Evolutionary conservation across 257 asterid species (phyloP).

Genomic region (Nemophila menziesii): DNA sequence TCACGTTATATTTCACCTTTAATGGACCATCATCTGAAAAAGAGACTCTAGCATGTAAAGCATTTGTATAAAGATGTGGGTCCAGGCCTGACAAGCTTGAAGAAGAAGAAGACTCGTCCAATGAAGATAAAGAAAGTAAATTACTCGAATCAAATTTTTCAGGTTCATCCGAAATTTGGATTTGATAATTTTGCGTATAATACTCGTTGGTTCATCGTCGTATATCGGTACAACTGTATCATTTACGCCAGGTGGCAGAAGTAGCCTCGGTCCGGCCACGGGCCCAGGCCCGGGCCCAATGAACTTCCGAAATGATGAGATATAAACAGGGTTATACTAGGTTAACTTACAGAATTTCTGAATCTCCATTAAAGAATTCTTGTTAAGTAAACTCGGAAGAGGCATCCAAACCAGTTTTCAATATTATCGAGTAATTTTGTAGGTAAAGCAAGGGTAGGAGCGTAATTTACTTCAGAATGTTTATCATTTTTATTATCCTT

Average conservation of each 20-base stretch:
- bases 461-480: conserved; percentile 15
- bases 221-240: conserved; percentile 51
- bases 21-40: conserved; percentile 52
- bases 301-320: conserved; percentile 44
- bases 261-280: too few relatives aligned
- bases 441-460: conserved; percentile 18
- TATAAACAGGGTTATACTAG: conserved; percentile 37
- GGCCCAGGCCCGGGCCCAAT: conserved; percentile 43
- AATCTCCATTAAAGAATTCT: conserved; percentile 15
- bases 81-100: conserved; percentile 44
- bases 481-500: conserved; percentile 18
- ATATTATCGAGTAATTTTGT: conserved; percentile 21
- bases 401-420: conserved; percentile 37
- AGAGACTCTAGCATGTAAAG: conserved; percentile 42
- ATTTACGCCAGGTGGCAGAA: conserved; percentile 37
- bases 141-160: conserved; percentile 36
- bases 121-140: conserved; percentile 36
- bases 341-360: conserved; percentile 36
- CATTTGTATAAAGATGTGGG: conserved; percentile 25
- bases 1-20: conserved; percentile 53
- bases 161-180: conserved; percentile 34
- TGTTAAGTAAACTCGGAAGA: conserved; percentile 27
- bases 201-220: conserved; percentile 76
- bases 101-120: conserved; percentile 34
- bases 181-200: conserved; percentile 44